These are phyloP conservation scores for Phytopythium mirpurense DNA, from an alignment of 352 stramenopile genomes.

Conservation along the genomic window DNA sequence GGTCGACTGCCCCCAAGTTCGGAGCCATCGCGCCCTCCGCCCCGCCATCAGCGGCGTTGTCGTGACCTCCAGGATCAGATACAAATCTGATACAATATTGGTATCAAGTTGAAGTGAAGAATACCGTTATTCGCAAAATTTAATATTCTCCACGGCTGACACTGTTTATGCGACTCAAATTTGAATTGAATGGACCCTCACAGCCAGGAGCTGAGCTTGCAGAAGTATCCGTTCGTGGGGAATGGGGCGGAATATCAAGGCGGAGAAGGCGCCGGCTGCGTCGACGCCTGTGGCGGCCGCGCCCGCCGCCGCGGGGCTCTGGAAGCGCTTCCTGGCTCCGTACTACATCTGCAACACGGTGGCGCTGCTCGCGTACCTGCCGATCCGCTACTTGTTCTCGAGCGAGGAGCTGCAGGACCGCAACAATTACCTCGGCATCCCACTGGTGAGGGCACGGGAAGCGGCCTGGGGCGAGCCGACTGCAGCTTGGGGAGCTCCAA, in stretches of 20 bases:
- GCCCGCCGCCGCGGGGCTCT: slow-evolving; percentile 12
- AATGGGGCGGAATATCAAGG: background rate
- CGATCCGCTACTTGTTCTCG: slow-evolving; percentile 33
- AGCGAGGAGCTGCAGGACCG: slow-evolving; percentile 37
- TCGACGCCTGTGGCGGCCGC: background rate
- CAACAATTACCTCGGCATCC: slow-evolving; percentile 62
- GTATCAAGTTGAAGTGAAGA: too few relatives aligned
- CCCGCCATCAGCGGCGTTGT: too few relatives aligned
- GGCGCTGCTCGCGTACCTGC: slow-evolving; percentile 48
- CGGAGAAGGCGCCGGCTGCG: background rate
- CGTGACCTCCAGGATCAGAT: too few relatives aligned
- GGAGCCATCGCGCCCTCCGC: background rate
- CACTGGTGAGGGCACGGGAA: slow-evolving; percentile 20
- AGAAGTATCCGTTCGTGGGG: too few relatives aligned
- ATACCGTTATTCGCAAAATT: too few relatives aligned
- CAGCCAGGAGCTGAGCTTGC: too few relatives aligned
- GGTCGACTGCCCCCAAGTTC: background rate
- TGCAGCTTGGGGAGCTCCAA: background rate
- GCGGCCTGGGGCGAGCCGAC: background rate
- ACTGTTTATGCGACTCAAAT: background rate
- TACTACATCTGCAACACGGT: slow-evolving; percentile 67
- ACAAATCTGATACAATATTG: too few relatives aligned
- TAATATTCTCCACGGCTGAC: too few relatives aligned
- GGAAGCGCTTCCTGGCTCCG: slow-evolving; percentile 53
- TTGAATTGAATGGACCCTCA: too few relatives aligned